A percentile compares a stretch with the other conserved stretches of the same genome.
Evolutionary conservation across 2,329 filamentous ascomycete genomes (phyloP).

Genomic region (Biscogniauxia marginata): DNA sequence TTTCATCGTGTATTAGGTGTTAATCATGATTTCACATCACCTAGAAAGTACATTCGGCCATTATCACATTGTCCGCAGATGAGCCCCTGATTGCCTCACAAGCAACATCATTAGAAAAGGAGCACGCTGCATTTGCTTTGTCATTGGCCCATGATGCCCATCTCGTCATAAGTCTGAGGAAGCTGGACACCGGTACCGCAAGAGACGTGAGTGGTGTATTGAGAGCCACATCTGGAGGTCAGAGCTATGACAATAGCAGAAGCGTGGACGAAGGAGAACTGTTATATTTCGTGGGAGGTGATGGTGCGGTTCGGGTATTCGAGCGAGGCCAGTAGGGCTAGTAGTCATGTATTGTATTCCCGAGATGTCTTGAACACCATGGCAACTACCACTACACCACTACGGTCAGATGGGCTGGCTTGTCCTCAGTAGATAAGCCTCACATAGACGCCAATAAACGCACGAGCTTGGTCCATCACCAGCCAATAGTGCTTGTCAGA

Average conservation of each 20-base stretch:
- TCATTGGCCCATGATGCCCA: conserved; percentile 72
- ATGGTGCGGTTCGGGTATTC: conserved; percentile 81
- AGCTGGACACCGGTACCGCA: conserved; percentile 84
- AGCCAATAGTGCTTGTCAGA: conserved; percentile 21
- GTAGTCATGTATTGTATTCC: conserved; percentile 30
- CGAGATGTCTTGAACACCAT: conserved; percentile 3
- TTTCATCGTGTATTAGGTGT: conserved; percentile 9
- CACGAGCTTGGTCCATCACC: not conserved
- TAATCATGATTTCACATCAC: conserved; percentile 18
- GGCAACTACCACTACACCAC: not conserved
- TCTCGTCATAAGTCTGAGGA: conserved; percentile 68
- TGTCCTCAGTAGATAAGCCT: not conserved
- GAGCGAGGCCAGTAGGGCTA: conserved; percentile 75
- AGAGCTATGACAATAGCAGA: conserved; percentile 23
- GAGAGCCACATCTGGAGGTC: conserved; percentile 64
- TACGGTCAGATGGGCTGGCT: not conserved
- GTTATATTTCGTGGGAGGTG: conserved; percentile 76
- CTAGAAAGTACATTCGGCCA: conserved; percentile 61
- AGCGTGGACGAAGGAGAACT: conserved; percentile 64
- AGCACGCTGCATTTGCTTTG: conserved; percentile 69
- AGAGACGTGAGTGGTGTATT: conserved; percentile 88
- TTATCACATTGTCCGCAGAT: conserved; percentile 72
- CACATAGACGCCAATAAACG: not conserved
- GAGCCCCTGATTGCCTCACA: conserved; percentile 63
- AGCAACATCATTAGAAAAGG: conserved; percentile 64